A percentile compares a stretch with the other conserved stretches of the same genome.
Conservation (phyloP, 805 yeast genomes). For the Komagataella populi region DNA sequence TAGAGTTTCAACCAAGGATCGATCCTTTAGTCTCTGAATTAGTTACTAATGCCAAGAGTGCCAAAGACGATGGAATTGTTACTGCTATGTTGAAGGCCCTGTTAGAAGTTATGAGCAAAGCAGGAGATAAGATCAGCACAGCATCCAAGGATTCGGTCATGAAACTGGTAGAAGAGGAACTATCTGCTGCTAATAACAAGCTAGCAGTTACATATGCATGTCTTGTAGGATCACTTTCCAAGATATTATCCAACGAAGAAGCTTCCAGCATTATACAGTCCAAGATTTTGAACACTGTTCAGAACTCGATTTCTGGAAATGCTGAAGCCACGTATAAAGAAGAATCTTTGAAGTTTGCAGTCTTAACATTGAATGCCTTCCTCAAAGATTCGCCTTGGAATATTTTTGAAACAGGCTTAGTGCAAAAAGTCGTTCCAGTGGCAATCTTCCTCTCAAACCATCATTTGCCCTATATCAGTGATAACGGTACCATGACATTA, state of each 20-base stretch:
- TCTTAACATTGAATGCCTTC: slow-evolving; percentile 67
- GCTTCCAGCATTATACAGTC: slow-evolving; percentile 42
- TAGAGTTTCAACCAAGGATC: slow-evolving; percentile 82
- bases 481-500: slow-evolving; percentile 64
- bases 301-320: background rate
- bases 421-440: slow-evolving; percentile 34
- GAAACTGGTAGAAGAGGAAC: slow-evolving; percentile 62
- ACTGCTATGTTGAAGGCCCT: slow-evolving; percentile 79
- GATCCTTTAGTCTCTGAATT: slow-evolving; percentile 86
- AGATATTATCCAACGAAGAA: slow-evolving; percentile 50
- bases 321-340: slow-evolving; percentile 6
- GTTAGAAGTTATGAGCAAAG: slow-evolving; percentile 66
- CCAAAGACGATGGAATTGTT: slow-evolving; percentile 59
- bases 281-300: slow-evolving; percentile 31
- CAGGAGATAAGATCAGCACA: slow-evolving; percentile 69
- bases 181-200: slow-evolving; percentile 33
- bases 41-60: slow-evolving; percentile 56
- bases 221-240: slow-evolving; percentile 65
- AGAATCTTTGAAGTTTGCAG: slow-evolving; percentile 39
- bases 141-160: slow-evolving; percentile 55
- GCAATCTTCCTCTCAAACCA: slow-evolving; percentile 30
- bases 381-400: slow-evolving; percentile 57
- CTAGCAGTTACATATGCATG: slow-evolving; percentile 66
- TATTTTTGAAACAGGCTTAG: slow-evolving; percentile 37
- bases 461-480: slow-evolving; percentile 41